Evolutionary conservation across 139 green algal species (phyloP).

Genomic region (Desmodesmus armatus): DNA sequence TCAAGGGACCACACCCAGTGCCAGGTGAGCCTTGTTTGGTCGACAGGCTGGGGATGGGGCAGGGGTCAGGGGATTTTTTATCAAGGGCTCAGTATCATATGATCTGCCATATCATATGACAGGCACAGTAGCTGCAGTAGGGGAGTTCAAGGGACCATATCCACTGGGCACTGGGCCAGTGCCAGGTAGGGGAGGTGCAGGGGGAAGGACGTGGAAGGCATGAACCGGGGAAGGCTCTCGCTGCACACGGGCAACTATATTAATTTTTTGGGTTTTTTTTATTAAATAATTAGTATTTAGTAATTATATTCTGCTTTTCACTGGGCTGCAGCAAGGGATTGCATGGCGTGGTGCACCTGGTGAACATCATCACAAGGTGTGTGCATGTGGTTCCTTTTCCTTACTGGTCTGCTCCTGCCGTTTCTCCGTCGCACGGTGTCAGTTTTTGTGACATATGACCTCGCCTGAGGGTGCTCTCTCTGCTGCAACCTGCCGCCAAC

Average conservation of each 20-base stretch:
- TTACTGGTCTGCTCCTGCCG: too few species aligned
- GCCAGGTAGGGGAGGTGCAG: slow-evolving; percentile 58
- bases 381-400: too few species aligned
- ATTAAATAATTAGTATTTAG: too few species aligned
- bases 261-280: too few species aligned
- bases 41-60: slow-evolving; percentile 13
- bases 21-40: slow-evolving; percentile 55
- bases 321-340: too few species aligned
- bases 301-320: too few species aligned
- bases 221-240: slow-evolving; percentile 44
- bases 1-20: slow-evolving; percentile 66
- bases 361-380: too few species aligned
- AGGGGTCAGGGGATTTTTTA: background rate
- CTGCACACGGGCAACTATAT: slow-evolving; percentile 58
- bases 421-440: too few species aligned
- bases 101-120: slow-evolving; percentile 79
- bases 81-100: background rate
- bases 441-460: too few species aligned
- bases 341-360: too few species aligned
- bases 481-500: slow-evolving; percentile 57
- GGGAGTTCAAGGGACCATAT: slow-evolving; percentile 64
- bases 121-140: slow-evolving; percentile 92
- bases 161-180: slow-evolving; percentile 61
- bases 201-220: background rate
- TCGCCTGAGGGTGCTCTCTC: too few species aligned